Evolutionary conservation across 441 rosid species (phyloP), one percentile per base, ranked within the genome.

Genomic region (Viola pubescens): DNA sequence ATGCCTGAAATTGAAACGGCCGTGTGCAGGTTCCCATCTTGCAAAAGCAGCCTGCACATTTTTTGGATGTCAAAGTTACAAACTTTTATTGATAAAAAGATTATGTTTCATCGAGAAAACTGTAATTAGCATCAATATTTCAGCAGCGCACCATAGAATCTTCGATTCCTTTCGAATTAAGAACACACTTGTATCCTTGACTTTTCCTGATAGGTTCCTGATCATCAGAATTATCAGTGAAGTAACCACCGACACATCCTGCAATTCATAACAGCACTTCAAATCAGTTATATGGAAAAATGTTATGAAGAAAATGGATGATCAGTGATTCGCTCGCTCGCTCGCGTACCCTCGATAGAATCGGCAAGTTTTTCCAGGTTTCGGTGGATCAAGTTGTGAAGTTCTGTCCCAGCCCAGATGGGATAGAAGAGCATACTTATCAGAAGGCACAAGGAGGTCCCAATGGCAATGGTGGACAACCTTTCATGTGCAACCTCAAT

Each of bases 401-500:
- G 87, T 55, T 89, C 94, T 66, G 76, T 60, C 13, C 98, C 98
- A 40, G 98, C 88, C 97, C 98, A 92, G 7, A 87, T 90, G n/a
- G 98, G 98, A 38, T 74, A 89, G 37, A 89, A 58, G 7, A 80
- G 56, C 74, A 89, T 64, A 52, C 83, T 81, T 26, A 85, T 54
- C 7, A 83, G 51, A 10, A 85, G 57, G 58, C 94, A 84, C 37
- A 79, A 58, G 8, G 80, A 74, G 5, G 83, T 80, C 12, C 97
- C 98, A 16, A 87, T 75, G 54, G 84, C 54, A 47, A 89, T 70
- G 39, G 95, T 89, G 0, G 84, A 80, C 9, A 81, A n/a, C 65
- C 98, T 84, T 72, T 70, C 75, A 44, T 79, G 82, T 3, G 84
- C 85, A 62, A 84, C 3, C 56, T 66, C 68, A 9, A 86, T 48